Conservation (phyloP, 2,329 filamentous ascomycete genomes). For the Nemania sp. region DNA sequence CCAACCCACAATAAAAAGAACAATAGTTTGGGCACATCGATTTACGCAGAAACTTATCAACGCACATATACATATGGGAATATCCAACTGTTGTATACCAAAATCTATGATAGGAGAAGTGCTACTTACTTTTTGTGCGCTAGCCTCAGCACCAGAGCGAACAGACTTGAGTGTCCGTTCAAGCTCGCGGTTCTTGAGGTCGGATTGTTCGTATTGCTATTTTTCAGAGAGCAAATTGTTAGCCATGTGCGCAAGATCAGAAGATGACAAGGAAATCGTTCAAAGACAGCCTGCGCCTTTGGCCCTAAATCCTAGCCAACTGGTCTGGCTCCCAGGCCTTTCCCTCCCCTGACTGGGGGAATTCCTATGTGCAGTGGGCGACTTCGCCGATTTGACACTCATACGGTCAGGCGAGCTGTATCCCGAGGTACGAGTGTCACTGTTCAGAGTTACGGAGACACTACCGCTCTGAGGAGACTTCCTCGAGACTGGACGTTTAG, state of each 20-base stretch:
- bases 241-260: slow-evolving; percentile 20
- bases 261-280: background rate
- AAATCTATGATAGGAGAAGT: slow-evolving; percentile 19
- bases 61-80: background rate
- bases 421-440: slow-evolving; percentile 3
- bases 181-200: slow-evolving; percentile 60
- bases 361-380: background rate
- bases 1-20: background rate
- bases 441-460: background rate
- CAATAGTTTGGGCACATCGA: background rate
- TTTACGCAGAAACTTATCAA: background rate
- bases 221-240: slow-evolving; percentile 28
- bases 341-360: background rate
- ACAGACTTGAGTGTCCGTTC: slow-evolving; percentile 59
- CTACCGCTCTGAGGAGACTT: background rate
- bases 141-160: slow-evolving; percentile 53
- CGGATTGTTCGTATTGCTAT: slow-evolving; percentile 63
- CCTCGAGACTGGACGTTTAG: slow-evolving; percentile 23
- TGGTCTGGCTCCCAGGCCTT: slow-evolving; percentile 26
- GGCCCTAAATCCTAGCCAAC: slow-evolving; percentile 15
- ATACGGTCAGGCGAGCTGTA: slow-evolving; percentile 13
- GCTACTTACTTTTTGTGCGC: slow-evolving; percentile 57
- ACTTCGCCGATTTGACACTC: background rate
- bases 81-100: slow-evolving; percentile 2
- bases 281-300: slow-evolving; percentile 2